phyloP scores from a whole-genome alignment of 2,329 filamentous ascomycete species.

The Colletotrichum musicola region DNA sequence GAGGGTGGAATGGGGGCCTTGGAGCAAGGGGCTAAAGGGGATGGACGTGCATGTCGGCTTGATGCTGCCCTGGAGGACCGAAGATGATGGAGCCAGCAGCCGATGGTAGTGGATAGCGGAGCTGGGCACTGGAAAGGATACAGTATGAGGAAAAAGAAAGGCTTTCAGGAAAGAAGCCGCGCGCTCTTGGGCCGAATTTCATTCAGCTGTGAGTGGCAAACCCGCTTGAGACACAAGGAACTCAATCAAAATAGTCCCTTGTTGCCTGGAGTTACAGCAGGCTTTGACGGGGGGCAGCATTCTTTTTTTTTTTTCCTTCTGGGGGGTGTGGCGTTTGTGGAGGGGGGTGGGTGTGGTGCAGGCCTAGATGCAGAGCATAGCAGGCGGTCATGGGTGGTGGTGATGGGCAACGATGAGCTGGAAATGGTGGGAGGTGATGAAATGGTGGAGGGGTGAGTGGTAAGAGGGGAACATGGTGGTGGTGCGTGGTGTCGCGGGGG shows the following conservation, averaged over 20 bases:
- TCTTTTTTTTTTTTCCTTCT: conserved; percentile 4
- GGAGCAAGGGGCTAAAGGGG: conserved; percentile 34
- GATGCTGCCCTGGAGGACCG: conserved; percentile 30
- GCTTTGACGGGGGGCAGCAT: conserved; percentile 33
- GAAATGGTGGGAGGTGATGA: too few relatives aligned
- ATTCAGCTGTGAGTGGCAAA: conserved; percentile 35
- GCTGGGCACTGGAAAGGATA: conserved; percentile 7
- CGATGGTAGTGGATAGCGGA: conserved; percentile 24
- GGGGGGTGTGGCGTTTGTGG: conserved; percentile 35
- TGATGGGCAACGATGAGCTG: neutral
- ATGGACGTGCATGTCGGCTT: conserved; percentile 38
- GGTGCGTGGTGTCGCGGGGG: conserved; percentile 24
- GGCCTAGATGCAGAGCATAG: conserved; percentile 22
- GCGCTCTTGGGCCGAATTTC: conserved; percentile 38
- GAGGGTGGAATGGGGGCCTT: conserved; percentile 7
- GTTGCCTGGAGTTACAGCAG: conserved; percentile 40
- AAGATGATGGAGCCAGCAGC: conserved; percentile 30
- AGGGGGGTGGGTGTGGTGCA: conserved; percentile 18
- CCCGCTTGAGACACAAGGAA: conserved; percentile 39
- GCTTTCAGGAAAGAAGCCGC: conserved; percentile 32
- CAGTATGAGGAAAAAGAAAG: conserved; percentile 39
- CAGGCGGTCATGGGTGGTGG: conserved; percentile 13
- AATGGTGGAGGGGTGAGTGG: too few relatives aligned
- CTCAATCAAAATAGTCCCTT: conserved; percentile 40
- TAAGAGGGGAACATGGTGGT: conserved; percentile 2